Base-by-base conservation (phyloP, 495 filamentous ascomycete species). In the Daldinia caldariorum region DNA sequence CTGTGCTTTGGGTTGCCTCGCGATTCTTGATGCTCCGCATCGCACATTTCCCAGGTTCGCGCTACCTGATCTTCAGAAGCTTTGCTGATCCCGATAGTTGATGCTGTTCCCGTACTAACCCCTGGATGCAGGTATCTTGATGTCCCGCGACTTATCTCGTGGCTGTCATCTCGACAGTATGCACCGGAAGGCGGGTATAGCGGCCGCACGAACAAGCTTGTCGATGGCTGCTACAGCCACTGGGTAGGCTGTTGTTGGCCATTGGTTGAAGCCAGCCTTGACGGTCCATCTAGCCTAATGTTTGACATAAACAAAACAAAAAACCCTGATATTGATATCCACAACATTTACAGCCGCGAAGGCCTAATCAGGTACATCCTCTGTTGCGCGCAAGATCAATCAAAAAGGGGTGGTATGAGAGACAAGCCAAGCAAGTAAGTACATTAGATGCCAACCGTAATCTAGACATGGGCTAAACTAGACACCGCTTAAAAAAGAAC, bases 241-340 rank as follows among this genome's bases (percentile, higher is more conserved):
- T 99, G 95, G 95, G 91, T 97, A 9, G 95, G 96, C 6, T 91
- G 90, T 32, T 97, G 94, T 78, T 99, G 94, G 90, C 89, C 94
- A 39, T 78, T 99, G 65, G 79, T 98, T 62, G 90, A 97, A 76
- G 94, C 92, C n/a, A 89, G 89, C 53, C 79, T 94, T 39, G 80
- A 84, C 61, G 88, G 87, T 4, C 78, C 70, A 37, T 64, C 71
- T 65, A 76, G 53, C 58, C 70, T 71, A 12, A 63, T 71, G 49
- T 74, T 79, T 34, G 75, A 63, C 54, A 53, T 72, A 61, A 67
- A 68, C 68, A 73, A 70, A 70, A 63, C 20, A 43, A 61, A 71
- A 43, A 51, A 37, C 79, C 34, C 77, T 78, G 51, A 84, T 45
- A 61, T 70, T 62, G 61, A 64, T 49, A 41, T 75, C 37, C 72